A percentile compares a stretch with the other conserved stretches of the same genome.
These are phyloP conservation scores for Xerocomellus chrysenteron DNA, from an alignment of 768 basidiomycete species.

Conservation along the genomic window DNA sequence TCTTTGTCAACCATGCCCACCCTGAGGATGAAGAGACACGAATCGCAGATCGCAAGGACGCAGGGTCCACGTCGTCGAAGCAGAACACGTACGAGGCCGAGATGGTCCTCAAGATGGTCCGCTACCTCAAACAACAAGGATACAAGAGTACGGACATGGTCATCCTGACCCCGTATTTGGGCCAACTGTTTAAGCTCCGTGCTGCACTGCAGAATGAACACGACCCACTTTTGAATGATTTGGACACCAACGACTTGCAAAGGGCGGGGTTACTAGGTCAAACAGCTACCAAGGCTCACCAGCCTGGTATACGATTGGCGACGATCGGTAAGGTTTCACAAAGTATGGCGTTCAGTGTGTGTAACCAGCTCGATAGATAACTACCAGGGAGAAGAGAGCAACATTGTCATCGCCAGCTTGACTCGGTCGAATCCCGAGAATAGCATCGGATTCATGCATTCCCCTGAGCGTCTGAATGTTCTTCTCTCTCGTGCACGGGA, in stretches of 20 bases:
- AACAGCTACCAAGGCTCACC: conserved; percentile 37
- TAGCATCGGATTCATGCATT: conserved; percentile 70
- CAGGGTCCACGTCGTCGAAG: conserved; percentile 53
- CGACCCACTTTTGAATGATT: conserved; percentile 63
- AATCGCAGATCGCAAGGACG: conserved; percentile 47
- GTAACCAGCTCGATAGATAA: conserved; percentile 47
- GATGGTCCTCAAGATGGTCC: conserved; percentile 67
- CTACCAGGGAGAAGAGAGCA: conserved; percentile 74
- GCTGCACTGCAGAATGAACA: conserved; percentile 41
- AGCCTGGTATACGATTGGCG: conserved; percentile 48
- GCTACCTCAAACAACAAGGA: conserved; percentile 68
- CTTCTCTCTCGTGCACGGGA: conserved; percentile 68
- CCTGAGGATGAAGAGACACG: conserved; percentile 51
- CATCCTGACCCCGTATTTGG: conserved; percentile 67
- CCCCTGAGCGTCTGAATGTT: conserved; percentile 73
- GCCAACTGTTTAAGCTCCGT: conserved; percentile 55
- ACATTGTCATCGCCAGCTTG: conserved; percentile 62
- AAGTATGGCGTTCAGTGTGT: background rate
- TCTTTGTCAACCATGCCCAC: conserved; percentile 59
- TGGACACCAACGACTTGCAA: conserved; percentile 60
- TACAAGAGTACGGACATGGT: conserved; percentile 62
- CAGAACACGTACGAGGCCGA: conserved; percentile 58
- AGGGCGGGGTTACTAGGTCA: conserved; percentile 53
- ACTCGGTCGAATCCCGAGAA: conserved; percentile 56
- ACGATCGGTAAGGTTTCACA: conserved; percentile 54